Base-by-base conservation (phyloP, 371 early-diverging fungal species). In the Cokeromyces recurvatus region DNA sequence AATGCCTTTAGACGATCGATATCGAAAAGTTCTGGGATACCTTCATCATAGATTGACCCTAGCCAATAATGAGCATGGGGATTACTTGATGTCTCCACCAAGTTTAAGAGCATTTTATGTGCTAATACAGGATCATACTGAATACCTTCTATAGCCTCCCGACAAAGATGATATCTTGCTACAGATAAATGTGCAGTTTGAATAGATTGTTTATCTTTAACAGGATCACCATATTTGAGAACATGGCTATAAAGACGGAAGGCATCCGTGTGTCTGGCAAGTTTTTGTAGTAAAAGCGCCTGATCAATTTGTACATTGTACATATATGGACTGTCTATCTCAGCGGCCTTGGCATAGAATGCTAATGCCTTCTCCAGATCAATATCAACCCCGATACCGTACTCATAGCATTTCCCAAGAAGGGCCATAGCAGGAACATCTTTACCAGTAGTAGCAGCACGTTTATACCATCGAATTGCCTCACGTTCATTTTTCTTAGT, bases 311-410 rank as follows among this genome's bases (percentile, higher is more conserved):
- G 72, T 21, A 84, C 82, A 41, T 68, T 49, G 19, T 37, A 46
- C 21, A 65, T 40, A 49, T 58, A 67, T 0, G 66, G 61, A 48
- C 70, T 66, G 19, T 75, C 64, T 15, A 11, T 59, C 20, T 68
- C 77, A 2, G 87, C 79, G 1, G 82, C 79, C 37, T 68, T 62
- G 37, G 72, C 80, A 70, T 92, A 94, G 76, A 86, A 87, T 34
- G 77, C 71, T 17, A 72, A 39, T 0, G 84, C 82, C 22, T 66
- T 57, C 4, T 57, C 51, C 3, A 46, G 34, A 48, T 84, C 76
- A 20, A 69, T 53, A 3, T 71, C 68, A 3, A 86, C 81, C 8
- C 89, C 88, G 24, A 78, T 64, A 16, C 91, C 92, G 43, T 83
- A 74, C 23, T 84, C 81, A 53, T 84, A 84, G 24, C 81, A 84